Evolutionary conservation across 2,329 filamentous ascomycete genomes (phyloP).

Genomic region (Aciculosporium take): DNA sequence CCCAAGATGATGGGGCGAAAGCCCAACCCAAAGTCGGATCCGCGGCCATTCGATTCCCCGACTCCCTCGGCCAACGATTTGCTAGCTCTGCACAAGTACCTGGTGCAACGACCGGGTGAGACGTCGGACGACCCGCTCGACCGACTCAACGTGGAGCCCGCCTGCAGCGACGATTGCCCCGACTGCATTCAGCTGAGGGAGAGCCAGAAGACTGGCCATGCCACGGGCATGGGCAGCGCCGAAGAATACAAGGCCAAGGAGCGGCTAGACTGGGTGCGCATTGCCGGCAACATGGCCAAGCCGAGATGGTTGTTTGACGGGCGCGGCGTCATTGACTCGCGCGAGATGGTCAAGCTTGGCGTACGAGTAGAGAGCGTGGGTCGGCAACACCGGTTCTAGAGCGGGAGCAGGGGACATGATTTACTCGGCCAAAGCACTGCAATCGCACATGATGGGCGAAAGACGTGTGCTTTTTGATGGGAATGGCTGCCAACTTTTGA

Average conservation of each 20-base stretch:
- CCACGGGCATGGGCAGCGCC: slow-evolving; percentile 28
- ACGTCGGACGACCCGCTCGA: slow-evolving; percentile 28
- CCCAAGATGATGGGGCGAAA: slow-evolving; percentile 21
- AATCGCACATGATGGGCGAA: no score
- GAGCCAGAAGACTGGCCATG: slow-evolving; percentile 23
- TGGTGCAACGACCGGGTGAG: slow-evolving; percentile 20
- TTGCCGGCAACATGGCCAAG: slow-evolving; percentile 34
- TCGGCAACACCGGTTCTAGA: slow-evolving; percentile 28
- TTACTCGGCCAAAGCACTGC: background rate
- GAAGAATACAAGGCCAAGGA: slow-evolving; percentile 32
- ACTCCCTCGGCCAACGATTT: slow-evolving; percentile 30
- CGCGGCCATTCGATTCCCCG: slow-evolving; percentile 27
- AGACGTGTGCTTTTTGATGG: no score
- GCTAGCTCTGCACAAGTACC: slow-evolving; percentile 31
- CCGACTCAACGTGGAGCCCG: slow-evolving; percentile 30
- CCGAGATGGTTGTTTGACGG: slow-evolving; percentile 44
- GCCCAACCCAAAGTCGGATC: slow-evolving; percentile 28
- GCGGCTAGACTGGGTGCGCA: slow-evolving; percentile 36
- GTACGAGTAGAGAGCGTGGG: slow-evolving; percentile 39
- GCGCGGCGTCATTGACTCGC: slow-evolving; percentile 36
- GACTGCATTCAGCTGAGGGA: slow-evolving; percentile 32
- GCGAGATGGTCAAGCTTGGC: slow-evolving; percentile 33
- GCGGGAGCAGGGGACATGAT: slow-evolving; percentile 7
- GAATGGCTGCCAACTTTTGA: no score
- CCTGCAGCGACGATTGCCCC: slow-evolving; percentile 31